Conservation (phyloP, 208 protist genomes). For the Acanthamoeba culbertsoni region DNA sequence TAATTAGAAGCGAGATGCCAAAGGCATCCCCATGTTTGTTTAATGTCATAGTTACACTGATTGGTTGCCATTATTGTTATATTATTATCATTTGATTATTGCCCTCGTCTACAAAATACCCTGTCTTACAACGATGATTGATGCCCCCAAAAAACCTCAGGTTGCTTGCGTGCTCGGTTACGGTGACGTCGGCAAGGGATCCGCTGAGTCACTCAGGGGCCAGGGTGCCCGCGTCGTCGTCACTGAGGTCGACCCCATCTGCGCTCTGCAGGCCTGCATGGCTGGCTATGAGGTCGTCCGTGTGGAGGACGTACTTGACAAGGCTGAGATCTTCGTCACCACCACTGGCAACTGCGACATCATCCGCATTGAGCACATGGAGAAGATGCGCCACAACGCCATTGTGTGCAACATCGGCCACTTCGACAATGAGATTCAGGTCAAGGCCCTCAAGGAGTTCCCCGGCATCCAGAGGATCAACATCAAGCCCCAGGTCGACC, state of each 20-base stretch:
- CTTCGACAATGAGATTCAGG: conserved; percentile 99
- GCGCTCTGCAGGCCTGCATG: conserved; percentile 99
- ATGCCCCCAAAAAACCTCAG: no score
- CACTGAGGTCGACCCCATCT: conserved; percentile 99
- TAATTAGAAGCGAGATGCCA: background rate
- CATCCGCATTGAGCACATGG: conserved; percentile 96
- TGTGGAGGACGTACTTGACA: conserved; percentile 92
- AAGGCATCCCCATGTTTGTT: background rate
- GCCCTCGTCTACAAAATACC: background rate
- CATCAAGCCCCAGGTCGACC: conserved; percentile 99
- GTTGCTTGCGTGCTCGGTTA: conserved; percentile 96
- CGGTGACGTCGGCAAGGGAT: conserved; percentile 99
- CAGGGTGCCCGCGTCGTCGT: conserved; percentile 96
- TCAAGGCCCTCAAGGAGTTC: conserved; percentile 90
- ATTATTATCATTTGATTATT: background rate
- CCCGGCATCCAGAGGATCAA: conserved; percentile 92
- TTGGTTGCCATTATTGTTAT: background rate
- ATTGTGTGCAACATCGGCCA: conserved; percentile 99
- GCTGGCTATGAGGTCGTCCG: conserved; percentile 94
- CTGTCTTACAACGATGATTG: no score
- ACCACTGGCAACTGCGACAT: conserved; percentile 98
- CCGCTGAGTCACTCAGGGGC: conserved; percentile 93
- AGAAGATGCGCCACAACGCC: conserved; percentile 97
- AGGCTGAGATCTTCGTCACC: conserved; percentile 97
- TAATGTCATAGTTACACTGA: conserved; percentile 12